Base-by-base conservation (phyloP, 495 filamentous ascomycete species). In the Talaromyces stipitatus region DNA sequence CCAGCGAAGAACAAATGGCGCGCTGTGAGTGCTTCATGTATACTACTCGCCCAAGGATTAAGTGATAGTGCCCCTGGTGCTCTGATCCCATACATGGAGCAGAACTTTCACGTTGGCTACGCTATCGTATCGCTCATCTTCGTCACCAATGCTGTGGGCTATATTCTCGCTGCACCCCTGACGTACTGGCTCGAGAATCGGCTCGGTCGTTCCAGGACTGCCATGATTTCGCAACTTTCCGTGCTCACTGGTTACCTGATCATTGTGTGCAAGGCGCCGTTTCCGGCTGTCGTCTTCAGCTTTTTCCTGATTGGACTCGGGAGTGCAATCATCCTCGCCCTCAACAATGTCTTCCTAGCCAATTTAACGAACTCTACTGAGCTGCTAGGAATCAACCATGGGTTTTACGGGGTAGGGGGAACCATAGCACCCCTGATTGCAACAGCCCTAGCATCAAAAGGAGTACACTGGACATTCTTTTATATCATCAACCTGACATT, bases 81-180 rank as follows among this genome's bases (percentile, higher is more conserved):
- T 28, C 62, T 92, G 45, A 85, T 92, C 61, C 88, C 88, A 1
- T 86, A 87, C 59, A 85, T 92, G 61, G 87, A 91, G 70, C 77
- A 75, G 16, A 60, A 86, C 56, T 92, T 91, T 63, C 55, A 72
- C 50, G 87, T 92, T 51, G 84, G 82, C 53, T 91, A 91, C 58
- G 83, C 85, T 5, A 64, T 88, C 22, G 85, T 91, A 23, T 90
- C 89, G 10, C 69, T 91, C 7, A 85, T 95, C 62, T 94, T 92
- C 74, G 79, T 96, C 24, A 77, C 84, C 38, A 89, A 88, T 60
- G 89, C 90, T 0, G 51, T 86, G 14, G 90, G 90, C 20, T 95
- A 90, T 72, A 84, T 91, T 62, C 62, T 77, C 43, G 86, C 86
- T 3, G 88, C 88, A 2, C 82, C 86, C 23, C 74, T 84, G 58